These are phyloP conservation scores for Aspergillus taichungensis DNA, from an alignment of 495 filamentous ascomycete genomes.

Conservation along the genomic window DNA sequence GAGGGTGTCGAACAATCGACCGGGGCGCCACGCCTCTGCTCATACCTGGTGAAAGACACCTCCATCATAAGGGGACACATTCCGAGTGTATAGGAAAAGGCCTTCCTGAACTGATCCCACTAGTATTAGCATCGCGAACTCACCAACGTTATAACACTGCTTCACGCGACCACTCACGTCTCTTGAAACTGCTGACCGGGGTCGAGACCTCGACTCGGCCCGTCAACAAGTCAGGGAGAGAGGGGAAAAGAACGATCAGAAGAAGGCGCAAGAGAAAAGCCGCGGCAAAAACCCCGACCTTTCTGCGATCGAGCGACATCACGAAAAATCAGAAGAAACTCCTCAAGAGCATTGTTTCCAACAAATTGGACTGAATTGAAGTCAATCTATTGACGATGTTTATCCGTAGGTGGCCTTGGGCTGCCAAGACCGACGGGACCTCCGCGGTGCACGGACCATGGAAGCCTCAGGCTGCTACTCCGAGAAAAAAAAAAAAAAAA, in stretches of 20 bases:
- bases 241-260: slow-evolving; percentile 73
- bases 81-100: slow-evolving; percentile 88
- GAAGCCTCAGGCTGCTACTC: slow-evolving; percentile 10
- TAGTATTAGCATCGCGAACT: neutral
- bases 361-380: no score
- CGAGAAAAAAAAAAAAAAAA: slow-evolving; percentile 18
- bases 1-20: neutral
- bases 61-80: slow-evolving; percentile 95
- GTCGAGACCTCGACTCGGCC: slow-evolving; percentile 94
- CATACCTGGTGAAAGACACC: slow-evolving; percentile 89
- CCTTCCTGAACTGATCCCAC: slow-evolving; percentile 75
- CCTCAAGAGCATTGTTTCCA: neutral
- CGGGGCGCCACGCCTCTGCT: neutral
- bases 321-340: neutral
- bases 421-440: neutral
- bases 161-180: slow-evolving; percentile 50
- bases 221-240: slow-evolving; percentile 75
- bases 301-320: slow-evolving; percentile 65
- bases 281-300: slow-evolving; percentile 61
- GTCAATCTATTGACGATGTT: no score
- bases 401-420: no score
- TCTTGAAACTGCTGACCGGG: slow-evolving; percentile 94
- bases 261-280: slow-evolving; percentile 74
- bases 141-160: neutral
- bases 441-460: slow-evolving; percentile 32